Percentiles rank a stretch among this genome's conserved stretches.
Conservation (phyloP, 2,329 filamentous ascomycete genomes). For the Penicillium sp. region DNA sequence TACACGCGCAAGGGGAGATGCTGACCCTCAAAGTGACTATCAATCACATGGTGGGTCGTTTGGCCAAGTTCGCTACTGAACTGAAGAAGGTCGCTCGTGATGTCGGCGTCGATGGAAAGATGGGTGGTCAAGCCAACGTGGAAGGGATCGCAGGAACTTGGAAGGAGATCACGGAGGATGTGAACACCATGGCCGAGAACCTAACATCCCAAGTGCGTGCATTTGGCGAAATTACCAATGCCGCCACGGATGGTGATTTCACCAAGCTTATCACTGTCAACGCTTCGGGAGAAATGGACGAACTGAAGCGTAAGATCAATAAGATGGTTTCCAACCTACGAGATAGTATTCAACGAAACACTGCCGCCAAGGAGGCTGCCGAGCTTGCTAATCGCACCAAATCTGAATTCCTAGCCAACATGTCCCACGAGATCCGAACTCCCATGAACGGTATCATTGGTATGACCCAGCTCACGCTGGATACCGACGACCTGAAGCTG, state of each 20-base stretch:
- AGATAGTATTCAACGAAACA: slow-evolving; percentile 96
- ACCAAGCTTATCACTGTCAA: slow-evolving; percentile 95
- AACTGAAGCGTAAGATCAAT: slow-evolving; percentile 98
- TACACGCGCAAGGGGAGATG: slow-evolving; percentile 93
- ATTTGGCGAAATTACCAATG: slow-evolving; percentile 97
- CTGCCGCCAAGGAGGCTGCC: slow-evolving; percentile 88
- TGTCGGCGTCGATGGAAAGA: slow-evolving; percentile 95
- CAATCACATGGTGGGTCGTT: slow-evolving; percentile 95
- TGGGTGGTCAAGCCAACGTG: slow-evolving; percentile 97
- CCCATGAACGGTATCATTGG: slow-evolving; percentile 98
- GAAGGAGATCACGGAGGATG: slow-evolving; percentile 97
- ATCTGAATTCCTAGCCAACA: slow-evolving; percentile 96
- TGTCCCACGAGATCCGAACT: slow-evolving; percentile 97
- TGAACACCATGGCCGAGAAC: slow-evolving; percentile 87
- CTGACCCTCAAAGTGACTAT: slow-evolving; percentile 92
- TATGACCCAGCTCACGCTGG: slow-evolving; percentile 94
- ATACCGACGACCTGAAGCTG: slow-evolving; percentile 89
- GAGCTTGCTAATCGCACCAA: slow-evolving; percentile 98
- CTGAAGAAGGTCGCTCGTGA: slow-evolving; percentile 94
- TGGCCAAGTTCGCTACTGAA: slow-evolving; percentile 94
- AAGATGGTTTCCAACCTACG: slow-evolving; percentile 96
- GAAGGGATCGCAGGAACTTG: slow-evolving; percentile 88
- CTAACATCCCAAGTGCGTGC: slow-evolving; percentile 94
- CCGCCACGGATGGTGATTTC: slow-evolving; percentile 94
- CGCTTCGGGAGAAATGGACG: slow-evolving; percentile 98